A percentile compares a stretch with the other conserved stretches of the same genome.
phyloP scores from a whole-genome alignment of 768 basidiomycete species.

The Lactarius psammicola region DNA sequence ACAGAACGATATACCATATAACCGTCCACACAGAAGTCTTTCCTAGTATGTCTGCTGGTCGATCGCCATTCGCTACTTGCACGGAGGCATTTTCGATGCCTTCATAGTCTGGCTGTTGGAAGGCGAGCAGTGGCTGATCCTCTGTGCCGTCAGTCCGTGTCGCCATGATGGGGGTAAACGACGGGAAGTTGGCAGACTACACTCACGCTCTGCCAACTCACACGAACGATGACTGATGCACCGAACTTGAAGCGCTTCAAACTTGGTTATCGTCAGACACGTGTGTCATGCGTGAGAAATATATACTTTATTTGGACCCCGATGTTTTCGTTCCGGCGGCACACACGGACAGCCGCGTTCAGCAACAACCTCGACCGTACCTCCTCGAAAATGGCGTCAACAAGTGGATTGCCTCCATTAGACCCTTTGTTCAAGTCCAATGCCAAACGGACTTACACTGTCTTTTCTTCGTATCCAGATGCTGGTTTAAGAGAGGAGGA shows the following conservation, averaged over 20 bases:
- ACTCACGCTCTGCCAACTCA: neutral
- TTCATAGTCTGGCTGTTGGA: conserved; percentile 1
- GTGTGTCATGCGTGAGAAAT: neutral
- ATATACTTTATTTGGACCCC: neutral
- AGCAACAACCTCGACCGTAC: neutral
- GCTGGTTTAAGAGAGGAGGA: conserved; percentile 65
- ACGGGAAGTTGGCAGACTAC: neutral
- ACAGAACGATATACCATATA: conserved; percentile 37
- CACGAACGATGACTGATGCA: neutral
- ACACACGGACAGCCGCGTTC: neutral
- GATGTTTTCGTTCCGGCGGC: too few species aligned
- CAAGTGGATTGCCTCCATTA: conserved; percentile 54
- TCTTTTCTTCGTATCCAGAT: conserved; percentile 66
- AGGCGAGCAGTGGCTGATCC: conserved; percentile 15
- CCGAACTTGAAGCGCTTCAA: neutral
- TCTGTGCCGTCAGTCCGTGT: conserved; percentile 9
- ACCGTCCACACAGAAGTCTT: conserved; percentile 34
- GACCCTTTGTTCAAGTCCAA: conserved; percentile 61
- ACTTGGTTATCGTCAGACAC: too few species aligned
- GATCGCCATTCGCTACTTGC: neutral
- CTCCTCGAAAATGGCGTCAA: conserved; percentile 36
- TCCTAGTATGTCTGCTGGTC: conserved; percentile 14
- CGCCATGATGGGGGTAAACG: conserved; percentile 7
- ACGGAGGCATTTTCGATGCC: neutral
- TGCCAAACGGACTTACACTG: conserved; percentile 68